Conservation (phyloP, 2,329 filamentous ascomycete species). For the Rosellinia necatrix region DNA sequence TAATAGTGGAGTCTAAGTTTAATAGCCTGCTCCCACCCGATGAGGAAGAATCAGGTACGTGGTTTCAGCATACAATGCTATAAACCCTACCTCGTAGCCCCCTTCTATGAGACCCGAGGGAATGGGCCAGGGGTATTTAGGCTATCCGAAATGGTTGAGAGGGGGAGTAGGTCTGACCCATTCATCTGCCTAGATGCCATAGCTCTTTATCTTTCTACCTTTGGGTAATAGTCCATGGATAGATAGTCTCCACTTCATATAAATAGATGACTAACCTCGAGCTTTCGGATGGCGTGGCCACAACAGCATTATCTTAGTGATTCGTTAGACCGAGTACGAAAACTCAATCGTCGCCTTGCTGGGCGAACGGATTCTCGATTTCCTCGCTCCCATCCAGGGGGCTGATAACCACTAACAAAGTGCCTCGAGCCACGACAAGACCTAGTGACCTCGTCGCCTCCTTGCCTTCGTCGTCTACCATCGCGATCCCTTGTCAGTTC, state of each 20-base stretch:
- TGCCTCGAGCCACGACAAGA: slow-evolving; percentile 88
- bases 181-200: too few relatives aligned
- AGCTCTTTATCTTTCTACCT: background rate
- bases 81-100: too few relatives aligned
- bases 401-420: slow-evolving; percentile 88
- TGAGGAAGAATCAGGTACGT: too few relatives aligned
- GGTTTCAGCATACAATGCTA: too few relatives aligned
- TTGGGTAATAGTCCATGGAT: slow-evolving; percentile 1
- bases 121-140: too few relatives aligned
- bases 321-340: background rate
- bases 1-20: too few relatives aligned
- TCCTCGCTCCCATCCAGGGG: slow-evolving; percentile 94
- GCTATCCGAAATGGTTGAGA: too few relatives aligned
- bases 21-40: too few relatives aligned
- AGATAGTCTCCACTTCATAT: background rate
- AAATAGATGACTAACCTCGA: background rate
- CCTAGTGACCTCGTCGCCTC: slow-evolving; percentile 80
- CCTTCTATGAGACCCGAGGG: too few relatives aligned
- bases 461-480: slow-evolving; percentile 87
- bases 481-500: background rate
- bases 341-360: slow-evolving; percentile 66
- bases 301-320: background rate
- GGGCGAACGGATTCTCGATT: slow-evolving; percentile 90
- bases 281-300: background rate
- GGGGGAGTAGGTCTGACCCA: too few relatives aligned